phyloP scores from a whole-genome alignment of 2,329 filamentous ascomycete genomes.

The Scleromitrula shiraiana region DNA sequence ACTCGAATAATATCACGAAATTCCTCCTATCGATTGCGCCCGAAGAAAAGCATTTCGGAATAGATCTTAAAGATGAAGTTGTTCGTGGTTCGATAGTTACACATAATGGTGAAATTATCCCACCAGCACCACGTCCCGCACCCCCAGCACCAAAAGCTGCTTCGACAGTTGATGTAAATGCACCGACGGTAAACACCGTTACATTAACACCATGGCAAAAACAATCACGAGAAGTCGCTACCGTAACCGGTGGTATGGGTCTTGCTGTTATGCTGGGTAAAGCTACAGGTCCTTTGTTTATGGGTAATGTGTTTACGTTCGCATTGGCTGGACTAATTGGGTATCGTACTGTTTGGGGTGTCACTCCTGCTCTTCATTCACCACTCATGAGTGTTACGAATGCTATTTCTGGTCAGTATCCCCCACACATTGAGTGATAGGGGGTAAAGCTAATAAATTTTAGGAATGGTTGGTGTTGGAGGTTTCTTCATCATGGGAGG shows the following conservation, averaged over 20 bases:
- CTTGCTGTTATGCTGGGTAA: conserved; percentile 70
- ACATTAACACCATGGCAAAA: conserved; percentile 77
- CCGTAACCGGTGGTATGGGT: conserved; percentile 71
- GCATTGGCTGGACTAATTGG: conserved; percentile 77
- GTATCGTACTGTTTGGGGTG: conserved; percentile 84
- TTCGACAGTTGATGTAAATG: conserved; percentile 39
- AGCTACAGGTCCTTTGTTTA: conserved; percentile 73
- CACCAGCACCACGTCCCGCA: conserved; percentile 62
- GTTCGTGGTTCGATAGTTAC: conserved; percentile 80
- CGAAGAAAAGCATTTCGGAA: conserved; percentile 67
- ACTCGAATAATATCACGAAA: conserved; percentile 91
- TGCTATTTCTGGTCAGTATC: conserved; percentile 63
- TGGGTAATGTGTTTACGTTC: conserved; percentile 82
- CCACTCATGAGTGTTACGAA: conserved; percentile 92
- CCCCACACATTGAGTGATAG: neutral
- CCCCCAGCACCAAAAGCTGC: conserved; percentile 45
- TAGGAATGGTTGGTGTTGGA: conserved; percentile 76
- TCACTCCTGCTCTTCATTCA: conserved; percentile 73
- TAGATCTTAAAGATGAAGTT: conserved; percentile 78
- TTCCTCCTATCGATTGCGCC: conserved; percentile 76
- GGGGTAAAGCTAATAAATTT: conserved; percentile 19
- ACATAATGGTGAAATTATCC: conserved; percentile 66
- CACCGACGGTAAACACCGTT: conserved; percentile 44
- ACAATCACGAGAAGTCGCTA: conserved; percentile 64
- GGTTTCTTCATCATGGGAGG: conserved; percentile 86